Evolutionary conservation across 148 eudicot species (phyloP), one percentile per base, ranked within the genome.

Genomic region (Diospyros kaki): DNA sequence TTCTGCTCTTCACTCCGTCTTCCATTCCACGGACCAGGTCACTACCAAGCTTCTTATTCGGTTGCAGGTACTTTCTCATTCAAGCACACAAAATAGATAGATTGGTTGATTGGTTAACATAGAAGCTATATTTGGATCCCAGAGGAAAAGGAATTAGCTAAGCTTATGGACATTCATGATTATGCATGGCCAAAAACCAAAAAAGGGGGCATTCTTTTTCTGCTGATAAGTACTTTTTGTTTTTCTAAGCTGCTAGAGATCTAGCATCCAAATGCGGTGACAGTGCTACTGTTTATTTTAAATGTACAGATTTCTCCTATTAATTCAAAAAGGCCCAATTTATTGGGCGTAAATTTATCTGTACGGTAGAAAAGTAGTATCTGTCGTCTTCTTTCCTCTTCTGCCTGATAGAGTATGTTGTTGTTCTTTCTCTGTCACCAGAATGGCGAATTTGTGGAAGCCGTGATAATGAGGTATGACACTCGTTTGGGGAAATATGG

Each of bases 401-500:
- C 13, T 66, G 53, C 45, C 2, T 75, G 68, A 8, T 66, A 28
- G 71, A 48, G 5, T 2, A 3, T 69, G 48, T 65, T 65, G 2
- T 72, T 39, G 6, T 2, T 65, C 48, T 42, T 64, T 12, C 3
- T 69, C 65, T 76, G 15, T 69, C 78, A 74, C 11, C 81, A 94
- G 98, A 95, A 85, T 82, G 98, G 96, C 58, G 94, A 89, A 61
- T 89, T 84, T 71, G 90, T 95, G 71, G 98, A 95, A 82, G 92
- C 97, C 75, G 98, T 95, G 76, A 84, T 95, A 75, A 92, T 95
- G 98, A 87, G 94, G 77, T 95, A 95, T 77, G 98, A 95, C 79
- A 50, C 96, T 5, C 88, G 98, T 75, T 74, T 95, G 81, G 98
- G 98, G 62, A 86, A 69, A 75, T 92, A 79, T 77, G 90, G 83